These are phyloP conservation scores for Pachysandra terminalis DNA, from an alignment of 164 flowering plant genomes.

Conservation along the genomic window DNA sequence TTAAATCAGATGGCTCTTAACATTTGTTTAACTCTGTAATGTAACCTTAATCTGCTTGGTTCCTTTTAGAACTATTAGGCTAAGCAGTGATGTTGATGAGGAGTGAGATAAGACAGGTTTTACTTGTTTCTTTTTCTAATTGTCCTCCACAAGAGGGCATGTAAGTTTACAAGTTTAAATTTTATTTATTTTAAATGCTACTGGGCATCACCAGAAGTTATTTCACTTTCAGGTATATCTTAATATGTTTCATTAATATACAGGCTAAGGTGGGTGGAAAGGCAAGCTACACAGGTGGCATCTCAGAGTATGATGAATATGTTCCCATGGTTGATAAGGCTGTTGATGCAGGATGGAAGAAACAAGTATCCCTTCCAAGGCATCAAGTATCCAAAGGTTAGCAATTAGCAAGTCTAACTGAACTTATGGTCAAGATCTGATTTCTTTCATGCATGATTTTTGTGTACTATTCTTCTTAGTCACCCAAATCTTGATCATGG, in stretches of 20 bases:
- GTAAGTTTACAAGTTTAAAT: no score
- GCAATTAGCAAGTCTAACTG: slow-evolving; percentile 20
- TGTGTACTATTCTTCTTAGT: neutral
- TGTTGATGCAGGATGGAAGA: slow-evolving; percentile 80
- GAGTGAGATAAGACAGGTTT: neutral
- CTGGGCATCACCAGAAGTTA: neutral
- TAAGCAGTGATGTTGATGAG: neutral
- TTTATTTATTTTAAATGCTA: neutral
- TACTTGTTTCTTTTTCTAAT: no score
- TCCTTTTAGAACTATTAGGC: neutral
- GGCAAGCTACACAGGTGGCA: slow-evolving; percentile 35
- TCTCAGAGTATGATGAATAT: slow-evolving; percentile 73
- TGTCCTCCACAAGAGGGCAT: no score
- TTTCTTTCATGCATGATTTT: neutral
- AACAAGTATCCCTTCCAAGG: slow-evolving; percentile 42
- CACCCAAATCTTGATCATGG: neutral
- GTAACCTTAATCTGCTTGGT: neutral
- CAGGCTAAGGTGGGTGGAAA: slow-evolving; percentile 68
- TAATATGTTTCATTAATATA: neutral
- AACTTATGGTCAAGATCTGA: neutral
- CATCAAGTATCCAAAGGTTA: slow-evolving; percentile 52
- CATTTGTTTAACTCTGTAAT: neutral
- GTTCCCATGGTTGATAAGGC: slow-evolving; percentile 94
- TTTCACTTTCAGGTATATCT: neutral
- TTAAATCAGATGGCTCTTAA: neutral